phyloP scores from a whole-genome alignment of 2,329 filamentous ascomycete genomes.

The Chaetothyriales sp. region DNA sequence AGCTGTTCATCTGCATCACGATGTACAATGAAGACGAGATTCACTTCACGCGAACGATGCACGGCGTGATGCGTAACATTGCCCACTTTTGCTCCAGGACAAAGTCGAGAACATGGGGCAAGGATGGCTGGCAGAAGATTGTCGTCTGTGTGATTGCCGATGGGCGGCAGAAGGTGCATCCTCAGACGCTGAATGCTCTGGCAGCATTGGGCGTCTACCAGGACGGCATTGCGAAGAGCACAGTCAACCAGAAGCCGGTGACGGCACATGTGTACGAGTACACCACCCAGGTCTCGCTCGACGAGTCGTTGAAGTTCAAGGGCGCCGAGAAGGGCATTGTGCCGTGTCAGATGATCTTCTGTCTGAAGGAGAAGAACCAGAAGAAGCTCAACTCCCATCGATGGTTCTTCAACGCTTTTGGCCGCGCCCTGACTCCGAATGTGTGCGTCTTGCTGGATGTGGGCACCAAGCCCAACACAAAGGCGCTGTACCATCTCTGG shows the following conservation, averaged over 20 bases:
- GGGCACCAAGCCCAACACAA: conserved; percentile 76
- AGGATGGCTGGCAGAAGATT: conserved; percentile 96
- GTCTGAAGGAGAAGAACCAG: conserved; percentile 90
- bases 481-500: conserved; percentile 94
- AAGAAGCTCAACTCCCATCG: conserved; percentile 97
- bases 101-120: conserved; percentile 91
- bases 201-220: conserved; percentile 97
- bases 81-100: conserved; percentile 86
- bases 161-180: conserved; percentile 83
- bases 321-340: conserved; percentile 98
- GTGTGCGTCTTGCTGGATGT: conserved; percentile 95
- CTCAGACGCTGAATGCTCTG: conserved; percentile 79
- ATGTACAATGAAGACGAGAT: conserved; percentile 99
- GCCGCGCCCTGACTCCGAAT: conserved; percentile 79
- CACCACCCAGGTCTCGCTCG: conserved; percentile 91
- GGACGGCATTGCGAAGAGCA: conserved; percentile 95
- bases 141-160: conserved; percentile 95
- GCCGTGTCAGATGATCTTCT: conserved; percentile 96
- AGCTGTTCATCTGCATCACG: conserved; percentile 90
- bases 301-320: conserved; percentile 94
- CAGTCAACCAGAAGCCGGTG: conserved; percentile 89
- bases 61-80: conserved; percentile 97
- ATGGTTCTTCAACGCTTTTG: conserved; percentile 99
- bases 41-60: conserved; percentile 93
- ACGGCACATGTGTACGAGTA: conserved; percentile 98